phyloP scores from a whole-genome alignment of 225 moss, liverwort and hornwort species.

The Straminergon stramineum region DNA sequence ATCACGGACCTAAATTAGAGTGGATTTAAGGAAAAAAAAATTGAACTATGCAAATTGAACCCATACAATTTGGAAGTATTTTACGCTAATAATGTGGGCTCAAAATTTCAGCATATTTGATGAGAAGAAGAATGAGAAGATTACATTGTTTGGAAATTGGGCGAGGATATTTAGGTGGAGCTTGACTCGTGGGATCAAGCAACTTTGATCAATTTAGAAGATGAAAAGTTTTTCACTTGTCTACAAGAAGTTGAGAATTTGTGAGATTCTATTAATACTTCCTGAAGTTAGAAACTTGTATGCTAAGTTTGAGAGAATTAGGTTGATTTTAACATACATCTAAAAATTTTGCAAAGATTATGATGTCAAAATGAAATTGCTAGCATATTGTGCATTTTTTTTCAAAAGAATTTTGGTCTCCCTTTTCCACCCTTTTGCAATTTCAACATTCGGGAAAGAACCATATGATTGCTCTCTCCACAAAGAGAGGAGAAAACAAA shows the following conservation, averaged over 20 bases:
- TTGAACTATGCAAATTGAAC: too few relatives aligned
- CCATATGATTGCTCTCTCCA: too few relatives aligned
- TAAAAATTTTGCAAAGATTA: neutral
- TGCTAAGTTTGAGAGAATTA: neutral
- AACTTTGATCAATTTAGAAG: neutral
- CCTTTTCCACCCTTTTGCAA: neutral
- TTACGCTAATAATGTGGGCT: neutral
- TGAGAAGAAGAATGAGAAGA: too few relatives aligned
- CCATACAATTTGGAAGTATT: too few relatives aligned
- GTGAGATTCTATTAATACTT: neutral
- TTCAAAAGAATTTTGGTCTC: neutral
- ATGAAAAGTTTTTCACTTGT: neutral
- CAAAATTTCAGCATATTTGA: neutral
- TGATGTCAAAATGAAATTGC: neutral
- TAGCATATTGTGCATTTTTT: fast-evolving
- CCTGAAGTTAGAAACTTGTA: neutral
- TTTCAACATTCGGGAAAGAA: neutral
- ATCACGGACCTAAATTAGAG: too few relatives aligned
- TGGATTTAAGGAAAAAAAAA: too few relatives aligned
- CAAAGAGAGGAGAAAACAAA: neutral
- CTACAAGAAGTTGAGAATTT: neutral
- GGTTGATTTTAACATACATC: too few relatives aligned
- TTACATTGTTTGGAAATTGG: too few relatives aligned
- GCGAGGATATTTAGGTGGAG: too few relatives aligned
- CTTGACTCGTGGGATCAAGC: fast-evolving